A percentile compares a stretch with the other conserved stretches of the same genome.
Conservation (phyloP, 2,329 filamentous ascomycete genomes). For the Trichocomaceae sp. region DNA sequence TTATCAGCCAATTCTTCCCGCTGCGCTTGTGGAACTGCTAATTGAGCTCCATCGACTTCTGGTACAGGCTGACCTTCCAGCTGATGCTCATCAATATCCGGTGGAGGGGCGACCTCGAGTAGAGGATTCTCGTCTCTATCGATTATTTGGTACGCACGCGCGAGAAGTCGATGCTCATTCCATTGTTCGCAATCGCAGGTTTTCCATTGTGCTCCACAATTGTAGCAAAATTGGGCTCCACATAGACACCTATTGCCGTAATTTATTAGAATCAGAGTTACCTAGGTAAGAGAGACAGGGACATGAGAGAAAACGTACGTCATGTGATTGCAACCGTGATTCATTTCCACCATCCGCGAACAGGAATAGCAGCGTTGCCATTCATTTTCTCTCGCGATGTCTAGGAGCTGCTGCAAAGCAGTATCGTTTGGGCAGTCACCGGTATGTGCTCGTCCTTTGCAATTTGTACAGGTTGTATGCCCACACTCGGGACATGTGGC, state of each 20-base stretch:
- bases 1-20: not conserved
- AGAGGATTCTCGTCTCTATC: slow-evolving; percentile 17
- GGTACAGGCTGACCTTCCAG: not conserved
- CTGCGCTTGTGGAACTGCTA: not conserved
- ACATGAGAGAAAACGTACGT: slow-evolving; percentile 39
- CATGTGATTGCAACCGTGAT: slow-evolving; percentile 52
- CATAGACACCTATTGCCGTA: slow-evolving; percentile 40
- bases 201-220: slow-evolving; percentile 32
- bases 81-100: not conserved
- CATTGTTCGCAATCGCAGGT: slow-evolving; percentile 35
- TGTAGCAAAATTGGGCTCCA: slow-evolving; percentile 45
- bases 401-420: slow-evolving; percentile 35
- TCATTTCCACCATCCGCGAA: slow-evolving; percentile 43
- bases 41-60: not conserved
- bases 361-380: slow-evolving; percentile 51
- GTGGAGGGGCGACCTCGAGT: not conserved
- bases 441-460: slow-evolving; percentile 44
- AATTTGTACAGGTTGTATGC: slow-evolving; percentile 44
- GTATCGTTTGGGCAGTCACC: slow-evolving; percentile 46
- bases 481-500: slow-evolving; percentile 42
- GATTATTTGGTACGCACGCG: slow-evolving; percentile 29
- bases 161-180: slow-evolving; percentile 31
- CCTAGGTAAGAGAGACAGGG: not conserved
- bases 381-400: slow-evolving; percentile 35
- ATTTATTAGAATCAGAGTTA: not conserved